Conservation (phyloP, 345 rosid species). For the Triadica sebifera region DNA sequence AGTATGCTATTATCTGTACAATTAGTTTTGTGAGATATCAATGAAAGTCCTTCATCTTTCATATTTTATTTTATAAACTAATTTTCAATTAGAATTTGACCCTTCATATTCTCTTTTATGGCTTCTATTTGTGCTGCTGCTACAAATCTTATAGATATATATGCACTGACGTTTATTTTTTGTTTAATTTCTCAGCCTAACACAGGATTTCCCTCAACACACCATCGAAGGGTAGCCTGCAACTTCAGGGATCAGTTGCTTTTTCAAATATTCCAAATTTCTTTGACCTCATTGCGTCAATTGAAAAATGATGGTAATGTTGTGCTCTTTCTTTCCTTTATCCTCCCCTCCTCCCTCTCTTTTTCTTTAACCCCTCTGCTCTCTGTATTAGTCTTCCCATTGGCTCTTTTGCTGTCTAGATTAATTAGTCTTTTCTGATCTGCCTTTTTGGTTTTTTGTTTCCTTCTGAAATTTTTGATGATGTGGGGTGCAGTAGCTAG, state of each 20-base stretch:
- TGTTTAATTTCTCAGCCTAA: slow-evolving; percentile 53
- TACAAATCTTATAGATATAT: neutral
- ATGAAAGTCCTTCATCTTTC: neutral
- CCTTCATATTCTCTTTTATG: neutral
- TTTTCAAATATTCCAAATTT: slow-evolving; percentile 88
- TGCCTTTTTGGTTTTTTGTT: slow-evolving; percentile 4
- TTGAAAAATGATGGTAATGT: slow-evolving; percentile 87
- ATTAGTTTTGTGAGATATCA: neutral
- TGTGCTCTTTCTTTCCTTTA: neutral
- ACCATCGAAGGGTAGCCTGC: slow-evolving; percentile 90
- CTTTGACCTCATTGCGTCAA: slow-evolving; percentile 79
- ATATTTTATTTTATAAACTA: neutral
- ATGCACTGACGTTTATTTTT: slow-evolving; percentile 29
- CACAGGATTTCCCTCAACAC: slow-evolving; percentile 75
- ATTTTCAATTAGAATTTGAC: neutral
- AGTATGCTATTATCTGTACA: neutral
- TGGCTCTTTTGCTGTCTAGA: neutral
- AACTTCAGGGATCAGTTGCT: slow-evolving; percentile 92
- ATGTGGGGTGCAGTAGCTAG: slow-evolving; percentile 51
- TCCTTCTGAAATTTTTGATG: slow-evolving; percentile 20
- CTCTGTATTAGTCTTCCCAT: neutral
- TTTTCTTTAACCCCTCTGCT: neutral
- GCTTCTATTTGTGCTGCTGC: neutral
- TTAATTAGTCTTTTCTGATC: neutral
- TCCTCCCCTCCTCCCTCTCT: neutral